A percentile compares a stretch with the other conserved stretches of the same genome.
Conservation (phyloP, 345 rosid species). For the Laguncularia racemosa region DNA sequence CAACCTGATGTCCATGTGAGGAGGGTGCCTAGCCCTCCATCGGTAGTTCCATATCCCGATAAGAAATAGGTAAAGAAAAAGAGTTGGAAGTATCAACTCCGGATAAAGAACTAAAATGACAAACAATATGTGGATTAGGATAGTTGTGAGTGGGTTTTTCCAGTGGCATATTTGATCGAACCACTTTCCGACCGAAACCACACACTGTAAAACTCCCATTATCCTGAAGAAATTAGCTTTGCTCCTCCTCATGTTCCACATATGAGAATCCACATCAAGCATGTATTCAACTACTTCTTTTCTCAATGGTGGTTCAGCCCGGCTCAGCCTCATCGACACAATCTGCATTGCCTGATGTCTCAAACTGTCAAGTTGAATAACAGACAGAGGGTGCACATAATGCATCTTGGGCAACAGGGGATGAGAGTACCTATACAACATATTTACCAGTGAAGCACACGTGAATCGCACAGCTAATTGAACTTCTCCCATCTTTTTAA, state of each 20-base stretch:
- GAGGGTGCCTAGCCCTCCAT: slow-evolving; percentile 89
- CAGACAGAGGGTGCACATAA: slow-evolving; percentile 81
- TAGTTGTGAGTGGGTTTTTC: slow-evolving; percentile 88
- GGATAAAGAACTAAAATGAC: slow-evolving; percentile 80
- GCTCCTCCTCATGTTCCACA: slow-evolving; percentile 99
- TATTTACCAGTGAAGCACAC: slow-evolving; percentile 65
- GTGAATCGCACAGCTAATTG: slow-evolving; percentile 87
- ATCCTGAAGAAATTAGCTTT: slow-evolving; percentile 85
- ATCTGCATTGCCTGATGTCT: slow-evolving; percentile 94
- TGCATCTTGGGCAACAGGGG: slow-evolving; percentile 96
- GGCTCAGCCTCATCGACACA: slow-evolving; percentile 71
- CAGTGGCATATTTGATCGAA: slow-evolving; percentile 88
- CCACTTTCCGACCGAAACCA: slow-evolving; percentile 83
- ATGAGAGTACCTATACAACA: slow-evolving; percentile 82
- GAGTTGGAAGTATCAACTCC: slow-evolving; percentile 80
- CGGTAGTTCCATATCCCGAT: slow-evolving; percentile 91
- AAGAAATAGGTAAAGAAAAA: slow-evolving; percentile 83
- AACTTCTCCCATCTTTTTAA: slow-evolving; percentile 89
- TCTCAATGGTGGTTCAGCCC: slow-evolving; percentile 92
- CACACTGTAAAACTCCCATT: slow-evolving; percentile 61
- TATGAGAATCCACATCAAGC: slow-evolving; percentile 97
- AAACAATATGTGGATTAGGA: slow-evolving; percentile 74
- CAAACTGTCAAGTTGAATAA: slow-evolving; percentile 80
- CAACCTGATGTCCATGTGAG: slow-evolving; percentile 89
- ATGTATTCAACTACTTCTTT: slow-evolving; percentile 94